Base-by-base conservation (phyloP, 192 early-diverging fungal genomes). In the Rhizophagus prolifer region DNA sequence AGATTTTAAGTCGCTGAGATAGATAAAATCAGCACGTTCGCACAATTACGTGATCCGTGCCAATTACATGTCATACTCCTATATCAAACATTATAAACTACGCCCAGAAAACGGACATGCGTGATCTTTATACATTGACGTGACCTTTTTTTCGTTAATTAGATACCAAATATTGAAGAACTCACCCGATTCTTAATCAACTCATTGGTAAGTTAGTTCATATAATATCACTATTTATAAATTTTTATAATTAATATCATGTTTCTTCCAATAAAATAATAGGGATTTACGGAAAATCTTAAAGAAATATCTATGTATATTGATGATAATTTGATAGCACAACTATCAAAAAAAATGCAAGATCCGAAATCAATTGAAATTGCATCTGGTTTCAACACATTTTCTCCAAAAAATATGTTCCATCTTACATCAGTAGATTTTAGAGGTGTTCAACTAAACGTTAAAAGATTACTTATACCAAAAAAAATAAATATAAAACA, bases 401-500 rank as follows among this genome's bases (percentile, higher is more conserved):
- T 82, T 2, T 92, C 93, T 0, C 91, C 93, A 0, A 83, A 94
- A 77, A 81, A 83, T 14, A 87, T 96, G 50, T 93, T 96, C 64
- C 85, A 85, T 6, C 81, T 96, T 28, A 86, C 82, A 0, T 83
- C 85, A 0, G 91, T 92, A 9, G 82, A 82, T 14, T 78, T 92
- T 14, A 84, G 83, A 23, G 82, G 86, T 21, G 86, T 89, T n/a
- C 87, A 88, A 58, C 70, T 91, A 62, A 85, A 87, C 66, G 85
- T 85, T 5, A 81, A 86, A 26, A 85, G 68, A 62, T 75, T 82
- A 68, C 69, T 76, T 13, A 77, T 80, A 0, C 79, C 82, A 47
- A 79, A 31, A 73, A 62, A 1, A 59, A 58, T 19, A 19, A 50
- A 23, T n/a, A 72, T 38, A 38, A 8, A 38, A 38, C 7, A 38